Conservation (phyloP, 2,329 filamentous ascomycete species). For the Microdochium paspali region DNA sequence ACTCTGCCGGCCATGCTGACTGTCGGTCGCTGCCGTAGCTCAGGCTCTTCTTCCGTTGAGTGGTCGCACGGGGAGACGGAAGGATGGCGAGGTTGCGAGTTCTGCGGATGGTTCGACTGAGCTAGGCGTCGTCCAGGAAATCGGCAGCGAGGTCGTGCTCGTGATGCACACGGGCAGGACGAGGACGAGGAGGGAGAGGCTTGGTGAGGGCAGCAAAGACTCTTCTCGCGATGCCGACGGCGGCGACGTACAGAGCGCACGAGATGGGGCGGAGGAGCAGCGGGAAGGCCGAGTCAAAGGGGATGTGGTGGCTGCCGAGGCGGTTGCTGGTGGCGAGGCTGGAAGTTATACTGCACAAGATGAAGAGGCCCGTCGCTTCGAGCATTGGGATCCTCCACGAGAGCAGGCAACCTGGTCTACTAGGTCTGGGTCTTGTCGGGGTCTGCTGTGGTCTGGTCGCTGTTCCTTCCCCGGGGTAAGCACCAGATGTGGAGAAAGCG, state of each 20-base stretch:
- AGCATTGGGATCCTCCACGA: too few relatives aligned
- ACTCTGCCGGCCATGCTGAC: conserved; percentile 70
- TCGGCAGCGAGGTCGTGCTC: neutral
- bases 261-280: conserved; percentile 1
- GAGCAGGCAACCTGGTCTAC: too few relatives aligned
- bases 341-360: neutral
- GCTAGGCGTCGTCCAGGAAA: neutral
- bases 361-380: neutral
- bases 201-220: neutral
- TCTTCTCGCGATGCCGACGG: neutral
- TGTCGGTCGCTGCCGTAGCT: neutral
- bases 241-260: neutral
- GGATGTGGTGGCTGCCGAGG: neutral
- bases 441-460: neutral
- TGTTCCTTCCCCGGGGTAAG: neutral
- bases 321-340: neutral
- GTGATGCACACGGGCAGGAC: neutral
- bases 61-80: too few relatives aligned
- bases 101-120: too few relatives aligned
- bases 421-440: too few relatives aligned
- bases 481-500: neutral
- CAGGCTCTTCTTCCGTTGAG: too few relatives aligned
- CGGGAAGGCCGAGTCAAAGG: neutral
- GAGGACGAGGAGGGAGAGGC: neutral
- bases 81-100: too few relatives aligned